These are phyloP conservation scores for Rickenella mellea DNA, from an alignment of 768 basidiomycete species.

Conservation along the genomic window DNA sequence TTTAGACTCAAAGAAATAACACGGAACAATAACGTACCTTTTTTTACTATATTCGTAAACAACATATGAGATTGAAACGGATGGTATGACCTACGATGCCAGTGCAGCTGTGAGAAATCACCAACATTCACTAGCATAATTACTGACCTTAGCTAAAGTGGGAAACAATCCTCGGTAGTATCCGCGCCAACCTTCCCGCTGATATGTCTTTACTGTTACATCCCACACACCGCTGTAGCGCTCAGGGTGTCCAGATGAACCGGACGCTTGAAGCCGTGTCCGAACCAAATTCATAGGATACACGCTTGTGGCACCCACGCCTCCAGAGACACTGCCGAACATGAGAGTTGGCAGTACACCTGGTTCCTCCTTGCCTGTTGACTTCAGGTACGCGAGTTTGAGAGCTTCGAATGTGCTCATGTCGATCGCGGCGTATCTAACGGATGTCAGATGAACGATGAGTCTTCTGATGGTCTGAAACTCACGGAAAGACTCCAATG, in stretches of 20 bases:
- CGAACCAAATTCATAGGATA: constrained; percentile 90
- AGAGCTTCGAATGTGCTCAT: constrained; percentile 97
- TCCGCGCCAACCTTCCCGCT: constrained; percentile 84
- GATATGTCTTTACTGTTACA: constrained; percentile 71
- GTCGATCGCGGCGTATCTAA: constrained; percentile 86
- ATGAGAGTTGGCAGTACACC: constrained; percentile 79
- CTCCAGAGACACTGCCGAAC: constrained; percentile 89
- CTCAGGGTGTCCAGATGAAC: constrained; percentile 91
- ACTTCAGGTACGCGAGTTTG: constrained; percentile 81
- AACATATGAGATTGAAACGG: constrained; percentile 94
- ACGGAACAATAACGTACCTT: constrained; percentile 35
- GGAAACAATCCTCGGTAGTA: constrained; percentile 92
- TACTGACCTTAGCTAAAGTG: constrained; percentile 76
- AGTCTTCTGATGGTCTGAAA: constrained; percentile 8
- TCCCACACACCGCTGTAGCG: constrained; percentile 83
- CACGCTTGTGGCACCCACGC: constrained; percentile 87
- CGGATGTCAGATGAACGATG: constrained; percentile 4
- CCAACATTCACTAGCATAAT: constrained; percentile 1
- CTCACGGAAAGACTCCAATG: constrained; percentile 91
- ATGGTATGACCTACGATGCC: constrained; percentile 70
- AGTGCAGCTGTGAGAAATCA: neutral
- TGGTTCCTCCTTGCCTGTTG: constrained; percentile 83
- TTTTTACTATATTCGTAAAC: constrained; percentile 86
- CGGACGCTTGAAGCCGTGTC: constrained; percentile 92
- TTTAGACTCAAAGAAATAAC: constrained; percentile 1